Conservation (phyloP, 331 rosid genomes). For the Rosa hybrid region DNA sequence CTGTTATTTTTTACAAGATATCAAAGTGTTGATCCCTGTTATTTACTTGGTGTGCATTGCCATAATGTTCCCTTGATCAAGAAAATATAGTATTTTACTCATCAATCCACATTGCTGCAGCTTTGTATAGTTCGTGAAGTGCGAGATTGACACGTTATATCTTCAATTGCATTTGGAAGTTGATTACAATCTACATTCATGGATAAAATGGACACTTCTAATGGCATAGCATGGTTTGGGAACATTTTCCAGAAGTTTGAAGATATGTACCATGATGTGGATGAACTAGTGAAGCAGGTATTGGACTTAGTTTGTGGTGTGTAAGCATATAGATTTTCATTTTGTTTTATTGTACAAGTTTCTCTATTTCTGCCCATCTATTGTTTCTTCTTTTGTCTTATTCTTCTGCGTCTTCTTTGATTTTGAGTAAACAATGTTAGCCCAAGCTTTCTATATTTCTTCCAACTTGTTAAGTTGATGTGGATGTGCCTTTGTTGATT, state of each 20-base stretch:
- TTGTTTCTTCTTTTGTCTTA: background rate
- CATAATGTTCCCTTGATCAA: background rate
- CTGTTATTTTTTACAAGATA: background rate
- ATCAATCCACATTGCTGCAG: background rate
- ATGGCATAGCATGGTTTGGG: slow-evolving; percentile 56
- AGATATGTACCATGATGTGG: slow-evolving; percentile 69
- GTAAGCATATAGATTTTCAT: background rate
- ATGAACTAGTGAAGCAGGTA: slow-evolving; percentile 64
- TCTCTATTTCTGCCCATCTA: background rate
- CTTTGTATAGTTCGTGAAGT: background rate
- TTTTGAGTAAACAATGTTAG: background rate
- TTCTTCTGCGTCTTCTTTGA: background rate
- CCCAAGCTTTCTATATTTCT: background rate
- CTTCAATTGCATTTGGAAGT: background rate
- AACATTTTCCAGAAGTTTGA: slow-evolving; percentile 64
- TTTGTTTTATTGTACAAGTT: background rate
- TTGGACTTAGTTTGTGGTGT: background rate
- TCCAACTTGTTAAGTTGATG: slow-evolving; percentile 1
- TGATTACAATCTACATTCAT: background rate
- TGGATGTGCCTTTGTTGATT: background rate
- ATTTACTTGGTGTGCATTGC: background rate
- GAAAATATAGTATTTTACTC: background rate
- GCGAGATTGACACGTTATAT: background rate
- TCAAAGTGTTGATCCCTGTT: background rate
- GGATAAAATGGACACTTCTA: slow-evolving; percentile 43